Conservation (phyloP, 1,284 basidiomycete genomes). For the Singerocomus inundabilis region DNA sequence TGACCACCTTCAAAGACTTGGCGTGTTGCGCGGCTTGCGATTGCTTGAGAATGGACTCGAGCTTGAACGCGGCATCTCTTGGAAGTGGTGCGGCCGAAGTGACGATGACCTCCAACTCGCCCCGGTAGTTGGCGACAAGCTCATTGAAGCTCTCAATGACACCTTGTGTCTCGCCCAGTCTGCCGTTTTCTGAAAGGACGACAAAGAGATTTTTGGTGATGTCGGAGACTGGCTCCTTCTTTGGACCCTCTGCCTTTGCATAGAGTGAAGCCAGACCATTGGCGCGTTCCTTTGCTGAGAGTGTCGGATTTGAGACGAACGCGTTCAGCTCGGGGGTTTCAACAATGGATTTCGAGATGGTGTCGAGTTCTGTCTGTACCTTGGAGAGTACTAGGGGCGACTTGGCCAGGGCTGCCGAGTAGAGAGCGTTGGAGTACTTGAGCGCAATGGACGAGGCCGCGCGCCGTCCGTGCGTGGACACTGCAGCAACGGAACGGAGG, state of each 20-base stretch:
- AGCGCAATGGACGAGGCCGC: slow-evolving; percentile 72
- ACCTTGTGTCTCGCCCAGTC: slow-evolving; percentile 79
- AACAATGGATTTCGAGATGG: slow-evolving; percentile 67
- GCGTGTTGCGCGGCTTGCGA: slow-evolving; percentile 80
- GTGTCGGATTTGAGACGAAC: slow-evolving; percentile 87
- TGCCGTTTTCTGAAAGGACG: slow-evolving; percentile 92
- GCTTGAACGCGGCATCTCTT: slow-evolving; percentile 67
- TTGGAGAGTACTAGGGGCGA: slow-evolving; percentile 77
- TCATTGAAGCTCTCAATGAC: slow-evolving; percentile 93
- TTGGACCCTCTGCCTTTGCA: slow-evolving; percentile 56
- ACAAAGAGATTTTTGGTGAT: slow-evolving; percentile 91
- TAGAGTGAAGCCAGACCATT: slow-evolving; percentile 71
- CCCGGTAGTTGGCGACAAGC: slow-evolving; percentile 87
- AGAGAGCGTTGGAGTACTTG: slow-evolving; percentile 96
- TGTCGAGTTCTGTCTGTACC: slow-evolving; percentile 79
- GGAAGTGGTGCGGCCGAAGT: slow-evolving; percentile 83
- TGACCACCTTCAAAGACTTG: slow-evolving; percentile 83
- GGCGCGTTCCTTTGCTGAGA: slow-evolving; percentile 76
- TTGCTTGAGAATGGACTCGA: slow-evolving; percentile 84
- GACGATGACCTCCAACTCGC: slow-evolving; percentile 91
- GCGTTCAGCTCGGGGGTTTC: slow-evolving; percentile 60
- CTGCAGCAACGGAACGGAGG: slow-evolving; percentile 46
- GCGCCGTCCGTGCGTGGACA: slow-evolving; percentile 48
- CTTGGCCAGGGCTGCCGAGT: slow-evolving; percentile 87
- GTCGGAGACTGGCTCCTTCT: slow-evolving; percentile 76